Conservation (phyloP, 2,329 filamentous ascomycete genomes). For the Fusarium protoensiforme region DNA sequence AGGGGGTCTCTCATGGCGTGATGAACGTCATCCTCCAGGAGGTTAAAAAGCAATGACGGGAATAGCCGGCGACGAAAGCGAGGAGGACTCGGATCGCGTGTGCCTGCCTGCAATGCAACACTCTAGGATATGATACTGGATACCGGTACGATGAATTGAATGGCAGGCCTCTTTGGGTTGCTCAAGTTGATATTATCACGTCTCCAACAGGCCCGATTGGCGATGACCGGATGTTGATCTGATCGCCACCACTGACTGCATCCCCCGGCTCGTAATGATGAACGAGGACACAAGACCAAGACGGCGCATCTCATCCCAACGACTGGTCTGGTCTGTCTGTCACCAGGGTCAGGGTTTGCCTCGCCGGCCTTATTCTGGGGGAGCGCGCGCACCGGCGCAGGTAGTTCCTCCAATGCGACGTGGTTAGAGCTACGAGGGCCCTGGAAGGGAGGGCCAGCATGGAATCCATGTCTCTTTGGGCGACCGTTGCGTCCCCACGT, state of each 20-base stretch:
- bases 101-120: not conserved
- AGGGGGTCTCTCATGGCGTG: not conserved
- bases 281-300: not conserved
- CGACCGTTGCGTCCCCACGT: constrained; percentile 28
- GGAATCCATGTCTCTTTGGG: constrained; percentile 5
- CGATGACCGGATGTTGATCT: constrained; percentile 25
- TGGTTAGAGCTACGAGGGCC: constrained; percentile 5
- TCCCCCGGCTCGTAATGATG: not conserved
- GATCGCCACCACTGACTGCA: not conserved
- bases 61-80: not conserved
- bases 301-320: not conserved
- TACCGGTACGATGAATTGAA: not conserved
- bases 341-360: constrained; percentile 6
- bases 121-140: not conserved
- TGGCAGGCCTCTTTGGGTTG: not conserved
- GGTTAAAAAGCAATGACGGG: not conserved
- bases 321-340: not conserved
- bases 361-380: constrained; percentile 1
- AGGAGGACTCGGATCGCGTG: not conserved
- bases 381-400: not conserved
- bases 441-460: constrained; percentile 9
- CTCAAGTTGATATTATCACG: not conserved
- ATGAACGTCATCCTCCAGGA: not conserved
- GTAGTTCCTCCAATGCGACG: constrained; percentile 23
- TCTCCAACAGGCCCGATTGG: constrained; percentile 23